Evolutionary conservation across 2,329 filamentous ascomycete species (phyloP).

Genomic region (Aspergillus clavatus): DNA sequence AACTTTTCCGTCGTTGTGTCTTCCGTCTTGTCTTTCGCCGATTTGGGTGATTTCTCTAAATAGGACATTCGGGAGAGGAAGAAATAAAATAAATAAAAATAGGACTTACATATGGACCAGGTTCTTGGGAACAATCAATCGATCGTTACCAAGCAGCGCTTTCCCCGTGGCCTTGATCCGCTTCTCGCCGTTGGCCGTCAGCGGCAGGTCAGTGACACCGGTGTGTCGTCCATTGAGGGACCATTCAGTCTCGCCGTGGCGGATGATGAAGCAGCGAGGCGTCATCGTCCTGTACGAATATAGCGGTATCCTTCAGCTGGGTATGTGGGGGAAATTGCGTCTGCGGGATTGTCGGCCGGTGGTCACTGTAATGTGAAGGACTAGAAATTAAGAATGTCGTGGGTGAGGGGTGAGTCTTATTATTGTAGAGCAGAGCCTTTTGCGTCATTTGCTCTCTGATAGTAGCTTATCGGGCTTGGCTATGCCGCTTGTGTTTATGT

Average conservation of each 20-base stretch:
- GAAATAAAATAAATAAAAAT: slow-evolving; percentile 25
- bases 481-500: no score
- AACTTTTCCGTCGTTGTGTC: neutral
- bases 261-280: slow-evolving; percentile 73
- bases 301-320: no score
- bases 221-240: slow-evolving; percentile 83
- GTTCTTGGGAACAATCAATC: slow-evolving; percentile 77
- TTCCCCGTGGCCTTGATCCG: slow-evolving; percentile 70
- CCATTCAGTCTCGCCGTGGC: slow-evolving; percentile 96
- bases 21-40: neutral
- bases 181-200: slow-evolving; percentile 77
- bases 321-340: no score
- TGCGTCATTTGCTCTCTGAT: no score
- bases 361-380: no score
- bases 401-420: no score
- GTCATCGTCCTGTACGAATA: slow-evolving; percentile 38
- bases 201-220: slow-evolving; percentile 75
- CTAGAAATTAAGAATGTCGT: no score
- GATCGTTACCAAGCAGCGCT: slow-evolving; percentile 76
- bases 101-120: slow-evolving; percentile 72
- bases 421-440: no score
- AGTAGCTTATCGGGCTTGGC: no score
- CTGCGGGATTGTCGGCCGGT: no score
- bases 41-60: no score
- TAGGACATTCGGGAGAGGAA: slow-evolving; percentile 1